Evolutionary conservation across 139 green algal genomes (phyloP), one percentile per base, ranked within the genome.

Genomic region (Asterochloris sp.): DNA sequence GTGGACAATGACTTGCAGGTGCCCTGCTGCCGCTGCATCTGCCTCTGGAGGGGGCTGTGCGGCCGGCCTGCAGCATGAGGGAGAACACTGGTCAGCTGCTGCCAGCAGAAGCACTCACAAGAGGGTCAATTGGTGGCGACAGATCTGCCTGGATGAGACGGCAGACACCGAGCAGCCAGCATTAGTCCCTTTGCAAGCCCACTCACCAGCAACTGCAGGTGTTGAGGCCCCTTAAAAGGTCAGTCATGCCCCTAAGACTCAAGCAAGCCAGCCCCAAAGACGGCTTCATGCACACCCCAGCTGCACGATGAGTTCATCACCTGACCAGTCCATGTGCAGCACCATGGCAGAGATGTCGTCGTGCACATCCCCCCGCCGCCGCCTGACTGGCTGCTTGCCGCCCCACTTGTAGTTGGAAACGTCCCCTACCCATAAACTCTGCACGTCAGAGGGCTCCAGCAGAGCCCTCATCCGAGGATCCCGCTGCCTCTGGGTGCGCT

Each of bases 281-380:
- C 38, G 38, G 38, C 38, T 6, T 54, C 38, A 54, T 54, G 6
- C n/a, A 54, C 38, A 54, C 38, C 38, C 38, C 38, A 54, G 38
- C 38, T 54, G 38, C 38, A 2, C 38, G 6, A 54, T 6, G 6
- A 54, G 38, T 2, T 54, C 38, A 54, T 62, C 19, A 81, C 73
- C 83, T 78, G 78, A 21, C 64, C 74, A 79, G 73, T 78, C 63
- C 14, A 87, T 11, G 17, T 78, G 78, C 47, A 87, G 67, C n/a
- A 87, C 83, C 21, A 83, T 60, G n/a, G 74, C 73, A 11, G 78
- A 76, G 38, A 87, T 71, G 78, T 87, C 83, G 62, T 74, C 83
- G 78, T 87, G 83, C 26, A 87, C 83, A 73, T 87, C 83, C 19
- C 83, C 83, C n/a, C 78, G 76, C 12, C 78, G 80, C n/a, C 83